These are phyloP conservation scores for Aspergillus sp. DNA, from an alignment of 2,329 filamentous ascomycete genomes.

Conservation along the genomic window DNA sequence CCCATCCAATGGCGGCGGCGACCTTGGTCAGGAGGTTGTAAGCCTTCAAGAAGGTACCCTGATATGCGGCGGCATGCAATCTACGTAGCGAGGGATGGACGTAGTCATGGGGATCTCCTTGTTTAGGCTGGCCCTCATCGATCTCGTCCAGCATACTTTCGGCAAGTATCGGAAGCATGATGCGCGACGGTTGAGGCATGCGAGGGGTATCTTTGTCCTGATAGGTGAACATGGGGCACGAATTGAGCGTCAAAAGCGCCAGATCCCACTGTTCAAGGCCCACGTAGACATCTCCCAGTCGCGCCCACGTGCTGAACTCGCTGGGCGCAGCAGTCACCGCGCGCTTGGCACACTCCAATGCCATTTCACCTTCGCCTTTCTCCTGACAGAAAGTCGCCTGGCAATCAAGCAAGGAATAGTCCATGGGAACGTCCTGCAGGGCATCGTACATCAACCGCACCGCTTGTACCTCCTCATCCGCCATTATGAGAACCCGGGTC, in stretches of 20 bases:
- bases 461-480: conserved; percentile 95
- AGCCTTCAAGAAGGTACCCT: conserved; percentile 92
- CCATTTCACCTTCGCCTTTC: conserved; percentile 84
- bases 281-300: conserved; percentile 90
- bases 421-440: conserved; percentile 90
- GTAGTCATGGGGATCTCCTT: conserved; percentile 76
- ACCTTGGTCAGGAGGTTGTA: conserved; percentile 94
- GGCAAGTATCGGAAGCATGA: conserved; percentile 80
- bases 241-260: conserved; percentile 91
- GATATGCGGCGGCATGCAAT: conserved; percentile 83
- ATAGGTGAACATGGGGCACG: conserved; percentile 99
- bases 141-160: conserved; percentile 95
- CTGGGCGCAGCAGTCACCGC: conserved; percentile 93
- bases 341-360: conserved; percentile 88
- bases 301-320: conserved; percentile 96
- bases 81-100: conserved; percentile 85
- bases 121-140: conserved; percentile 74
- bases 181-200: conserved; percentile 88
- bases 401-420: conserved; percentile 92
- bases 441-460: conserved; percentile 85
- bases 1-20: conserved; percentile 96
- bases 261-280: conserved; percentile 95
- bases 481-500: conserved; percentile 87
- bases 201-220: conserved; percentile 95
- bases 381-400: conserved; percentile 88